phyloP scores from a whole-genome alignment of 2,329 filamentous ascomycete species.

The Amesomyces nigricolor region DNA sequence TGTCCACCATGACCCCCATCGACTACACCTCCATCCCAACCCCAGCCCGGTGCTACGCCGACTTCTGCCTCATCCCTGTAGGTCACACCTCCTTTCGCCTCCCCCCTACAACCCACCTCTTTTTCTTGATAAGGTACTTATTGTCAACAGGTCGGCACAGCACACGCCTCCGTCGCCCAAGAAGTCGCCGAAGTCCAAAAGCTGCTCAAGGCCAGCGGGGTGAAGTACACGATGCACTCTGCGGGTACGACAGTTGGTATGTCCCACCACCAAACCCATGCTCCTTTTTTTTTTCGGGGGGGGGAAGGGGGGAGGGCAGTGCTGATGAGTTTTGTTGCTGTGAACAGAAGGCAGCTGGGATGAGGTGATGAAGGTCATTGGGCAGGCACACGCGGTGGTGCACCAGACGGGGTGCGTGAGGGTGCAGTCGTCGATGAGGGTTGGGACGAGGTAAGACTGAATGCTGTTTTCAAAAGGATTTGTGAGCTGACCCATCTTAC shows the following conservation, averaged over 20 bases:
- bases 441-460: constrained; percentile 63
- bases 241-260: constrained; percentile 87
- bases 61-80: constrained; percentile 87
- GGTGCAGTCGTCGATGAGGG: constrained; percentile 83
- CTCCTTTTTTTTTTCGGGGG: too few relatives aligned
- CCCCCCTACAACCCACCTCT: neutral
- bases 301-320: too few relatives aligned
- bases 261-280: constrained; percentile 28
- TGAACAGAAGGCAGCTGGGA: constrained; percentile 81
- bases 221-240: constrained; percentile 86
- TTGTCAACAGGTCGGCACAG: constrained; percentile 65
- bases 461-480: neutral
- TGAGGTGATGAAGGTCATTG: constrained; percentile 75
- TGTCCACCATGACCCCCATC: constrained; percentile 4
- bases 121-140: neutral
- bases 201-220: constrained; percentile 71
- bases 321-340: neutral
- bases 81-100: constrained; percentile 26
- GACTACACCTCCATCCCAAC: constrained; percentile 52
- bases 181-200: constrained; percentile 87
- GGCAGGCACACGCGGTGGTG: constrained; percentile 75
- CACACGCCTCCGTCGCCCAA: constrained; percentile 65
- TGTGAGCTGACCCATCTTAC: neutral
- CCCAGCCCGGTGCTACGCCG: constrained; percentile 71
- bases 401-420: constrained; percentile 72